phyloP scores from a whole-genome alignment of 2,329 filamentous ascomycete species.

The Pseudofabraea citricarpa region DNA sequence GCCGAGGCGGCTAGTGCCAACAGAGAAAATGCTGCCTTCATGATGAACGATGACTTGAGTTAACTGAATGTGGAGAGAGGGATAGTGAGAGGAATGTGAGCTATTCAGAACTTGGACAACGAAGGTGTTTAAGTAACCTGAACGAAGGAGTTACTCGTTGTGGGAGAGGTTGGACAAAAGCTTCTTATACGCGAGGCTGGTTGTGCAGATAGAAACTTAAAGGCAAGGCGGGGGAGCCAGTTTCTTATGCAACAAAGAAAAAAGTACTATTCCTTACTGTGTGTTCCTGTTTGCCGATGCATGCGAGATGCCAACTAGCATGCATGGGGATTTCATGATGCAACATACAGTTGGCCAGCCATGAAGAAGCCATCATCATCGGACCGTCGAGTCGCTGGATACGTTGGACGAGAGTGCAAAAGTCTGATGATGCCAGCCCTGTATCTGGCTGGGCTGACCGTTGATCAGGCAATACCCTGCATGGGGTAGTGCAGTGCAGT shows the following conservation, averaged over 20 bases:
- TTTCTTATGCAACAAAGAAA: slow-evolving; percentile 14
- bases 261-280: neutral
- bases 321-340: slow-evolving; percentile 3
- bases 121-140: slow-evolving; percentile 33
- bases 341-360: no score
- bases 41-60: slow-evolving; percentile 12
- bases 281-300: neutral
- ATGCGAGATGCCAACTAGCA: no score
- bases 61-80: slow-evolving; percentile 1
- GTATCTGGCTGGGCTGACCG: neutral
- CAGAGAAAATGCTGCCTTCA: slow-evolving; percentile 22
- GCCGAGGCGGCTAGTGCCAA: slow-evolving; percentile 21
- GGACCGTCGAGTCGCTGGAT: no score
- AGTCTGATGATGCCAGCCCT: no score
- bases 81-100: neutral
- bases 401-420: no score
- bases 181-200: slow-evolving; percentile 17
- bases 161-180: slow-evolving; percentile 16
- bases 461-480: slow-evolving; percentile 3
- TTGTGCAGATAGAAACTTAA: slow-evolving; percentile 14
- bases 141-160: slow-evolving; percentile 39
- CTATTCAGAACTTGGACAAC: slow-evolving; percentile 9
- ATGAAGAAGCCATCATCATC: no score
- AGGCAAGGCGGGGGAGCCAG: slow-evolving; percentile 13
- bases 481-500: neutral